These are phyloP conservation scores for Acanthamoeba triangularis DNA, from an alignment of 208 protist species.

Conservation along the genomic window DNA sequence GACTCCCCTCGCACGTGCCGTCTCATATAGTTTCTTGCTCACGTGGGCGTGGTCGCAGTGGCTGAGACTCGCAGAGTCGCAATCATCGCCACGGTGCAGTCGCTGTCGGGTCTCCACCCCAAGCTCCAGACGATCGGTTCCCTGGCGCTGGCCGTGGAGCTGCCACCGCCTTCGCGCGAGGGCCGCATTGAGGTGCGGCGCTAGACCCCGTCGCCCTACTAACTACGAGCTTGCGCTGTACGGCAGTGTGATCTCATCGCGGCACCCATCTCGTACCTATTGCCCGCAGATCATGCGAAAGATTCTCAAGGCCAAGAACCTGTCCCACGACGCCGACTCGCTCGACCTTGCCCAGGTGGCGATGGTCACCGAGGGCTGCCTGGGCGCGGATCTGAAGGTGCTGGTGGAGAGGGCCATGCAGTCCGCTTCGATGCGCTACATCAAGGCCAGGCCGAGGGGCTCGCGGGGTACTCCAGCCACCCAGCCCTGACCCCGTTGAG, in stretches of 20 bases:
- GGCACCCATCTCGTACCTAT: not conserved
- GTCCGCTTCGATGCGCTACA: conserved; percentile 72
- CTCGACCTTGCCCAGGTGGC: conserved; percentile 69
- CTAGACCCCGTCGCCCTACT: not conserved
- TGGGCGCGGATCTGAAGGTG: conserved; percentile 73
- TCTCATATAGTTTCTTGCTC: not conserved
- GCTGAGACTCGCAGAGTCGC: not conserved
- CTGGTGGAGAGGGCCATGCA: conserved; percentile 80
- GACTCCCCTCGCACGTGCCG: not conserved
- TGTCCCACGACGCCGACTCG: not conserved
- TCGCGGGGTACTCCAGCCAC: not conserved
- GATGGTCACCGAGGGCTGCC: conserved; percentile 76
- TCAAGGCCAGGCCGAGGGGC: conserved; percentile 8
- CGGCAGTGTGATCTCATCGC: no score
- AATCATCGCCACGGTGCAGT: conserved; percentile 59
- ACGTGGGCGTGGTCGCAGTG: not conserved
- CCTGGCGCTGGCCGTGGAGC: conserved; percentile 66
- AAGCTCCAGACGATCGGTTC: conserved; percentile 74
- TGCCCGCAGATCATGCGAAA: conserved; percentile 16
- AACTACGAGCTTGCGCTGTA: not conserved
- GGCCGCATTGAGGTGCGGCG: not conserved
- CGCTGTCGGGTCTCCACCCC: conserved; percentile 44
- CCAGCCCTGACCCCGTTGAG: not conserved
- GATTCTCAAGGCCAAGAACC: not conserved
- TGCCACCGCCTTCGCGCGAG: conserved; percentile 44